Evolutionary conservation across 805 yeast species (phyloP), one percentile per base, ranked within the genome.

Genomic region (Henningerozyma blattae): DNA sequence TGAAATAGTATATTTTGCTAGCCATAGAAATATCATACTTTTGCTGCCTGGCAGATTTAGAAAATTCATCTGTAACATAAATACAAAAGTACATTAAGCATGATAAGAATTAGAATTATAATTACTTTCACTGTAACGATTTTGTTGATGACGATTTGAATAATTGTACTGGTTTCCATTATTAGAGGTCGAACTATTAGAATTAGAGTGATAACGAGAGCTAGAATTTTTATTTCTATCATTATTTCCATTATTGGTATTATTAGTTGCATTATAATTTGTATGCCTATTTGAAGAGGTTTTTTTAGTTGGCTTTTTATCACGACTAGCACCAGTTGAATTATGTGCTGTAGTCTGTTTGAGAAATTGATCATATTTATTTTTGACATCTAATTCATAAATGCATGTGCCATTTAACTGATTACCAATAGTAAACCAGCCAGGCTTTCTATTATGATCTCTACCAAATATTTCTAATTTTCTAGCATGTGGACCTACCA

Each of bases 401-500:
- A 83, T 62, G 18, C 65, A 56, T 2, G 70, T 66, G 0, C 81
- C 84, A 5, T 67, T 65, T 29, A 85, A 52, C 52, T 84, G 91
- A 48, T 84, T 79, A 0, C 94, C 95, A 33, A 85, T 70, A 0
- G 93, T 83, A 34, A 87, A 60, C 96, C 97, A 89, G 0, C 95
- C 95, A 0, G 85, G 81, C 25, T 95, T 67, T 1, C 79, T 65
- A 48, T 89, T 87, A 48, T 83, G 89, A 42, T 77, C 80, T 36
- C 94, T 68, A 4, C 96, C 96, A 58, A 87, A 87, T 2, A 89
- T 73, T 54, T 89, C 96, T 20, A 89, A 62, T 49, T 89, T 87
- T 19, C 93, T 63, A 4, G 86, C 70, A 38, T 75, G 71, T 3
- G 63, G 63, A 0, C 95, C 96, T 4, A 78, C 95, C 28, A 87